Evolutionary conservation across 1,284 basidiomycete genomes (phyloP), one percentile per base, ranked within the genome.

Genomic region (Prillingera fragicola): DNA sequence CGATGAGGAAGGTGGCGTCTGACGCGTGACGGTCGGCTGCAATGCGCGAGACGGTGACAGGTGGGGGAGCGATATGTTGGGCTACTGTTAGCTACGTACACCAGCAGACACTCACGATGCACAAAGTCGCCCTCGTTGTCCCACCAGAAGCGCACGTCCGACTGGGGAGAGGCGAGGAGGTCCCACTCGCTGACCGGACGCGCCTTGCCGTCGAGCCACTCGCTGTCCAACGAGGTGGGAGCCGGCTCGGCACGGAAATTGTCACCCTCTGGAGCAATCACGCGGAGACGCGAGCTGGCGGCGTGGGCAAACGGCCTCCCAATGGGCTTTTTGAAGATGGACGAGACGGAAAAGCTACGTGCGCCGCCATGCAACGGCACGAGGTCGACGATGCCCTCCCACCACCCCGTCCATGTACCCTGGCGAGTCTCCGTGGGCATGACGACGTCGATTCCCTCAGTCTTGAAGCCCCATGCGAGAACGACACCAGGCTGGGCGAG

Each of bases 401-500:
- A 83, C n/a, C 79, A 79, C 35, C 97, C 67, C 68, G 48, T 77
- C 75, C 41, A 95, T 73, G 59, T 82, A 0, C 65, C 65, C 3
- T 33, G 42, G 9, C 45, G 19, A 4, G 28, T 43, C 8, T 33
- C 45, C 4, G 41, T 41, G 18, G 67, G 67, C 65, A 69, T 67
- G 38, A 67, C 43, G 9, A 67, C 62, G 36, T 69, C 59, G 22
- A 67, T 66, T 1, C 67, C 67, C 47, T 69, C 67, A 10, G 65
- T 55, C 52, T 69, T 89, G 83, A 14, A 96, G 70, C 21, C 84
- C 81, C 63, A 97, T 76, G 15, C 87, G 82, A 69, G 95, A 85
- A 96, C 91, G 4, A 94, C 70, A 5, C 77, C 77, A 55, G 96
- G 89, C 0, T 90, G 85, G 59, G 92, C 87, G 31, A 97, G 75